Base-by-base conservation (phyloP, 805 yeast genomes). In the Limtongozyma cylindracea region DNA sequence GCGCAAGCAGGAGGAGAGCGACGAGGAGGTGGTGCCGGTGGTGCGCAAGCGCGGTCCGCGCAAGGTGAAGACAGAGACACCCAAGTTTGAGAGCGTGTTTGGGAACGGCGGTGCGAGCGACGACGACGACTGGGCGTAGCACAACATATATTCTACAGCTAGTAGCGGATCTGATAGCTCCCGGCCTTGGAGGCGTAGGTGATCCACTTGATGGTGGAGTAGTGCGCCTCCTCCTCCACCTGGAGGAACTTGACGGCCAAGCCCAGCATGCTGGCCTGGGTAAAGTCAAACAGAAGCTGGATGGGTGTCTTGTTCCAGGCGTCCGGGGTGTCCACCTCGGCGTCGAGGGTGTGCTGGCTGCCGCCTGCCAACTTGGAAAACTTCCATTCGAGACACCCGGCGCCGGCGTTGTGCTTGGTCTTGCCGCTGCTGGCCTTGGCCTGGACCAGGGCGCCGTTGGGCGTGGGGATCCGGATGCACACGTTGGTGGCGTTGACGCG, bases 171-270 rank as follows among this genome's bases (percentile, higher is more conserved):
- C 29, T 82, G 94, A 33, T 76, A 80, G 5, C 72, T 60, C 1
- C 92, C 93, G 0, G 84, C 66, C 27, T 56, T 61, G 1, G 84
- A 56, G 10, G 60, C 39, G 39, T 84, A 84, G 32, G 74, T 63
- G 16, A 82, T 91, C 91, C 91, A 78, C 39, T 82, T 84, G 12
- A 74, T 64, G 0, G 91, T 66, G 13, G 57, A 49, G 44, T 77
- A 76, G 24, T 61, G 61, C 6, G 33, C 45, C 34, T 40, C 56
- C 46, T 47, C 82, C 56, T 27, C 48, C 4, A 84, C 69, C 36
- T 62, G 65, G 31, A 82, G 50, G 38, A 61, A 72, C 28, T 71
- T 58, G 18, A 82, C 84, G 10, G 61, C 57, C 20, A 77, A 48
- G 0, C 93, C 91, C 6, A 84, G 67, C 27, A 71, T 52, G 8